These are phyloP conservation scores for Cytospora schulzeri DNA, from an alignment of 2,329 filamentous ascomycete genomes.

Conservation along the genomic window DNA sequence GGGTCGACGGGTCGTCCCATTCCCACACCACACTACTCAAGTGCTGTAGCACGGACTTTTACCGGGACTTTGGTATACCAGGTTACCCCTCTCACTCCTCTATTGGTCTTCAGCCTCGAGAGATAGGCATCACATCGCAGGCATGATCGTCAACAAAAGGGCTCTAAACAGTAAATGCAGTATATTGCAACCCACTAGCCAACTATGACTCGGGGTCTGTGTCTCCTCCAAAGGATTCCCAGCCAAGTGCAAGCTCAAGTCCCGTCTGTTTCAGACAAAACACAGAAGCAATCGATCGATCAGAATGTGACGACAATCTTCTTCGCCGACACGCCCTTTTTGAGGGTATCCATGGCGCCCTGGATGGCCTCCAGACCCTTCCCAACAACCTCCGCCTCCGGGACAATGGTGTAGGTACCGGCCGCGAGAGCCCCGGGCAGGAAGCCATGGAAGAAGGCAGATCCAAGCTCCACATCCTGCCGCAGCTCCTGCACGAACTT, in stretches of 20 bases:
- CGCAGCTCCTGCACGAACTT: slow-evolving; percentile 34
- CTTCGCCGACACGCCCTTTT: slow-evolving; percentile 44
- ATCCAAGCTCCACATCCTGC: slow-evolving; percentile 35
- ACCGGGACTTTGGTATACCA: no score
- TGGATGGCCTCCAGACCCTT: slow-evolving; percentile 47
- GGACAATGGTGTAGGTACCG: slow-evolving; percentile 41
- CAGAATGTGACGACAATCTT: slow-evolving; percentile 44
- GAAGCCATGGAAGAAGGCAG: slow-evolving; percentile 42
- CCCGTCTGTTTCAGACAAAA: background rate
- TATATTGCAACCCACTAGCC: no score
- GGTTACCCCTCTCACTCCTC: no score
- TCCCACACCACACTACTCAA: no score
- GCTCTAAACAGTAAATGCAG: no score
- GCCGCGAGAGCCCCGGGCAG: slow-evolving; percentile 41
- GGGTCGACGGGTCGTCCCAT: background rate
- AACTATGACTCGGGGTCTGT: no score
- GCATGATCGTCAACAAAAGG: no score
- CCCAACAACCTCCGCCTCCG: slow-evolving; percentile 42
- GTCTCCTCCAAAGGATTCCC: no score
- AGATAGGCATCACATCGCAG: no score
- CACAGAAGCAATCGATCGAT: background rate
- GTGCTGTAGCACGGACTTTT: no score
- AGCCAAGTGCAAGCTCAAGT: background rate
- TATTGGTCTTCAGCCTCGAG: no score
- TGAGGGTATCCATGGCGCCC: slow-evolving; percentile 41